Evolutionary conservation across 805 yeast species (phyloP), one percentile per base, ranked within the genome.

Genomic region (Spathaspora passalidarum): DNA sequence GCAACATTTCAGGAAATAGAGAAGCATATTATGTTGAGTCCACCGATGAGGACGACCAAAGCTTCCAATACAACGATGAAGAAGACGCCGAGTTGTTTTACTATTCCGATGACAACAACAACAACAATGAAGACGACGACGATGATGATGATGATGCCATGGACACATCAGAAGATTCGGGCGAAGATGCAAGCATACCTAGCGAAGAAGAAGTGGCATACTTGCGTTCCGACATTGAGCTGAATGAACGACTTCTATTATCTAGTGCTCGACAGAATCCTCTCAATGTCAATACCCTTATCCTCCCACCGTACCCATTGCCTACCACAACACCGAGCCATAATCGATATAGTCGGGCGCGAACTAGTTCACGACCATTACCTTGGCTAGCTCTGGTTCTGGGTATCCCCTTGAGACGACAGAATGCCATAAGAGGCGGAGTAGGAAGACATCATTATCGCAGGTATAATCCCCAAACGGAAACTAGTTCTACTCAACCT

Each of bases 371-470:
- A 10, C 13, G 34, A 29, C 34, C 34, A 10, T 6, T 29, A 8
- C 34, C 34, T 4, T 29, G 34, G 34, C 29, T 4, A 13, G 3
- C 34, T 8, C 34, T 13, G 4, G 3, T 17, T 8, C 34, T 32
- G 38, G 65, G 56, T 11, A 45, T 63, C 6, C 64, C 69, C 0
- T 56, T 68, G 25, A 48, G 63, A 21, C 50, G 72, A 8, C 72
- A 62, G 43, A 66, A 68, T 48, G 72, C 72, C 5, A 57, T 68
- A 2, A 48, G 69, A 42, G 49, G 19, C 14, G 34, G 32, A 42
- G 22, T n/a, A 45, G 21, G 32, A 29, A 25, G 38, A 18, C 38
- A 36, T 36, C 38, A 36, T 36, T 36, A 20, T 36, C 32, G 47
- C n/a, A 40, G 44, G 21, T 42, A 21, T n/a, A 26, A 44, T 11